phyloP scores from a whole-genome alignment of 148 eudicot species.

The Diospyros kaki region DNA sequence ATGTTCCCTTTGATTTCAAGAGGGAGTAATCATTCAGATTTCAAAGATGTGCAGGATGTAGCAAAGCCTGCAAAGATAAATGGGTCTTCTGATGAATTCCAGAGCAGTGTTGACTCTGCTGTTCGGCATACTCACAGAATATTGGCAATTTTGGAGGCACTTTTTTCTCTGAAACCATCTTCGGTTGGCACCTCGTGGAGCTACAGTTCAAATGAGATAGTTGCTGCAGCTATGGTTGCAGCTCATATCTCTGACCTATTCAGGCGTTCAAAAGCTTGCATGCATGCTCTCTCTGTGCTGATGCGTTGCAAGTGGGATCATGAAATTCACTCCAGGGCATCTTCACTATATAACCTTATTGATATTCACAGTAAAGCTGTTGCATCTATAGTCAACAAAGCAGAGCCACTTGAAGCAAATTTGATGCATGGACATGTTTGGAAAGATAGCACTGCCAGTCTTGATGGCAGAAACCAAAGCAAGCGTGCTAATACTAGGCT shows the following conservation, averaged over 20 bases:
- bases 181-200: slow-evolving; percentile 94
- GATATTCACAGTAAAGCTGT: slow-evolving; percentile 93
- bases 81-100: slow-evolving; percentile 51
- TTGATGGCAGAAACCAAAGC: slow-evolving; percentile 39
- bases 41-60: slow-evolving; percentile 26
- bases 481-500: slow-evolving; percentile 28
- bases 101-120: slow-evolving; percentile 67
- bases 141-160: slow-evolving; percentile 81
- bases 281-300: slow-evolving; percentile 81
- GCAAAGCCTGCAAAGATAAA: slow-evolving; percentile 51
- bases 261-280: slow-evolving; percentile 88
- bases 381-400: slow-evolving; percentile 89
- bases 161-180: slow-evolving; percentile 88
- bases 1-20: slow-evolving; percentile 68
- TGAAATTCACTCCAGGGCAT: slow-evolving; percentile 78
- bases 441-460: slow-evolving; percentile 35
- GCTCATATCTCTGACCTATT: slow-evolving; percentile 94
- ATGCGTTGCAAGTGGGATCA: slow-evolving; percentile 91
- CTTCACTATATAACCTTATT: slow-evolving; percentile 80
- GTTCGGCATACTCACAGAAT: slow-evolving; percentile 81
- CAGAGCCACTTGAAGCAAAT: slow-evolving; percentile 90
- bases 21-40: slow-evolving; percentile 33
- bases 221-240: slow-evolving; percentile 99
- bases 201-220: slow-evolving; percentile 92
- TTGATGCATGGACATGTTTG: slow-evolving; percentile 50